Evolutionary conservation across 2,329 filamentous ascomycete genomes (phyloP), one percentile per base, ranked within the genome.

Genomic region (Nigrospora sphaerica): DNA sequence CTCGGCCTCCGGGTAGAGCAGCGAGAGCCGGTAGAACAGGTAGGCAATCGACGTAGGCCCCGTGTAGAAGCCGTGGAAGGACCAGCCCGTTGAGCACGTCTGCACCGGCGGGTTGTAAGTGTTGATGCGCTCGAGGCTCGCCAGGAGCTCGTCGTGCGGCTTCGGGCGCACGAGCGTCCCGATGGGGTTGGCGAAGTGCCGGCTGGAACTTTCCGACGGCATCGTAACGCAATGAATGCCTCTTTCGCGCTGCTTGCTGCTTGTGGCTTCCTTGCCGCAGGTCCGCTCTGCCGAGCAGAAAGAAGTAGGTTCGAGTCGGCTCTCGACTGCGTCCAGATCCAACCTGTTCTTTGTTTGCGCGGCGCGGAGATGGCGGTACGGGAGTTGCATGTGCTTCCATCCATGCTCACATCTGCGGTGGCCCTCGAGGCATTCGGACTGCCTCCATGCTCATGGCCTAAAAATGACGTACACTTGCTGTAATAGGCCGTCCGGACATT

Each of bases 41-140:
- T 77, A 77, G 5, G 75, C 73, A n/a, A 79, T 62, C 13, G 74
- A 74, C 2, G 75, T 80, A 14, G 76, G 77, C 1, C 77, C 78
- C 2, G 62, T 64, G 54, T 73, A 77, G 12, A 81, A 56, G 0
- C 78, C 78, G n/a, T 68, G 64, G 12, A 72, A 61, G 4, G 44
- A 46, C 59, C 57, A 61, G 14, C 50, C 50, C 4, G 58, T 61
- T 3, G 59, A 60, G 39, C 54, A 59, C 4, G 57, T 57, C 38
- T 60, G 55, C 1, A 58, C 53, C 4, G 57, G 58, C 1, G 58
- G 55, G 28, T 52, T 48, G 36, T 47, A 39, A 13, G 47, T 52
- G 6, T 42, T 50, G 44, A 61, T 50, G 14, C 58, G 54, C 18
- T 47, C 47, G 3, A 61, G 48, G 31, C 57, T 54, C 1, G 52